Evolutionary conservation across 768 basidiomycete genomes (phyloP).

Genomic region (Suillus tomentosus): DNA sequence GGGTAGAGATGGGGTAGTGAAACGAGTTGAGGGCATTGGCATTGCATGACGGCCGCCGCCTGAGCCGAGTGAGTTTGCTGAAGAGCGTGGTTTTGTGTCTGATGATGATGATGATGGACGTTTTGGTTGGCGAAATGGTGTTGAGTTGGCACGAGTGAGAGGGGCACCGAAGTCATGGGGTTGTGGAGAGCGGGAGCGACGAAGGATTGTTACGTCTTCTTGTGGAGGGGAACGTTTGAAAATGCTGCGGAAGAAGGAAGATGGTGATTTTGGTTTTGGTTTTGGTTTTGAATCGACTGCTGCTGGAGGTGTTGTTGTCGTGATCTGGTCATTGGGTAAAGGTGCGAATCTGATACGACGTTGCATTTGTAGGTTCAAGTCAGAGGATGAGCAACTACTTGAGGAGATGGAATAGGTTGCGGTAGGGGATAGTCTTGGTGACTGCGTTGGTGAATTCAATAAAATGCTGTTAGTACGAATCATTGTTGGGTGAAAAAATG

Average conservation of each 20-base stretch:
- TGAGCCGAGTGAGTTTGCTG: slow-evolving; percentile 23
- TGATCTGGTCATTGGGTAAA: slow-evolving; percentile 63
- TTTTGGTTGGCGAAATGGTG: background rate
- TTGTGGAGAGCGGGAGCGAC: background rate
- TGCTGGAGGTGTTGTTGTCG: slow-evolving; percentile 18
- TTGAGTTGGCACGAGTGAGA: background rate
- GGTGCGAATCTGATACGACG: slow-evolving; percentile 78
- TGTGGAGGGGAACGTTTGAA: slow-evolving; percentile 6
- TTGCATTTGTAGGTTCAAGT: background rate
- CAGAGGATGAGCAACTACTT: background rate
- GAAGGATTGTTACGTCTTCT: slow-evolving; percentile 37
- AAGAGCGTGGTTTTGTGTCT: slow-evolving; percentile 24
- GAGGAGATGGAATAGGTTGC: slow-evolving; percentile 12
- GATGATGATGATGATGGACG: background rate
- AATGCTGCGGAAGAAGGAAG: background rate
- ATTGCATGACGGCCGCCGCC: slow-evolving; percentile 33
- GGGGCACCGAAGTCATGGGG: background rate
- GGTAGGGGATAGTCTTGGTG: background rate
- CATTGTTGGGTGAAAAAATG: slow-evolving; percentile 5
- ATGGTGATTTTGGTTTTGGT: background rate
- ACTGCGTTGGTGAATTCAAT: background rate
- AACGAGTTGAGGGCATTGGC: slow-evolving; percentile 15
- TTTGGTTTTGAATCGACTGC: background rate
- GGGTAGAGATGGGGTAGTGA: slow-evolving; percentile 13
- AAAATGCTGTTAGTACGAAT: background rate